A percentile compares a stretch with the other conserved stretches of the same genome.
Conservation (phyloP, 2,329 filamentous ascomycete species). For the Penicillium carneum region DNA sequence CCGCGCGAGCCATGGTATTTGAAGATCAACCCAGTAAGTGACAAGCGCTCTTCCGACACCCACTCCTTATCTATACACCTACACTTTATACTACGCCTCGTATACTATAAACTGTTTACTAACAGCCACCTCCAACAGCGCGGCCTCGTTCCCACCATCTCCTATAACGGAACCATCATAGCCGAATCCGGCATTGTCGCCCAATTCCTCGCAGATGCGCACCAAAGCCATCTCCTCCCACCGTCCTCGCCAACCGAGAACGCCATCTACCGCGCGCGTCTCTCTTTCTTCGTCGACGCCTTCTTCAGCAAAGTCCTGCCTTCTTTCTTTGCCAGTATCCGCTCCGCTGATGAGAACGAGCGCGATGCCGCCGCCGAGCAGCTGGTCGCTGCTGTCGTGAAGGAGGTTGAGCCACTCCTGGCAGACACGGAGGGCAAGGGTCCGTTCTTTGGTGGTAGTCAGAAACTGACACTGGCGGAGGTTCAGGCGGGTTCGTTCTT, state of each 20-base stretch:
- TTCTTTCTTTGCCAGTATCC: constrained; percentile 57
- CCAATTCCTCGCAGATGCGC: constrained; percentile 73
- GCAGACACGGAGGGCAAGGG: constrained; percentile 52
- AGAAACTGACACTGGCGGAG: constrained; percentile 75
- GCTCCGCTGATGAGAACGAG: constrained; percentile 59
- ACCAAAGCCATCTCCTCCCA: constrained; percentile 69
- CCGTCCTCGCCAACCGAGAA: constrained; percentile 62
- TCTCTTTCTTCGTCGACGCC: constrained; percentile 76
- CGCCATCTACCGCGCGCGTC: constrained; percentile 69
- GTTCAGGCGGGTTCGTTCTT: constrained; percentile 72
- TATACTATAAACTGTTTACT: constrained; percentile 8
- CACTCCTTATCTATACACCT: background rate
- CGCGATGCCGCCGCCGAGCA: constrained; percentile 58
- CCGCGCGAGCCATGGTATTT: constrained; percentile 78
- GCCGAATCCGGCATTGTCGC: constrained; percentile 74
- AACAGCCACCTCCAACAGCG: constrained; percentile 51
- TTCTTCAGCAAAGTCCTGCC: constrained; percentile 68
- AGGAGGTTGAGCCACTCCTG: constrained; percentile 77
- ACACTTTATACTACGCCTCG: background rate
- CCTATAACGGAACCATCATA: constrained; percentile 73
- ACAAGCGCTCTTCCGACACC: background rate
- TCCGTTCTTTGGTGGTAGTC: constrained; percentile 71
- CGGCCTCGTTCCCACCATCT: constrained; percentile 75
- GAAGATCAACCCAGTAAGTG: constrained; percentile 70
- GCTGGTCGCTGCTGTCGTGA: constrained; percentile 65